A percentile compares a stretch with the other conserved stretches of the same genome.
These are phyloP conservation scores for Penicillium italicum DNA, from an alignment of 2,329 filamentous ascomycete genomes.

Conservation along the genomic window DNA sequence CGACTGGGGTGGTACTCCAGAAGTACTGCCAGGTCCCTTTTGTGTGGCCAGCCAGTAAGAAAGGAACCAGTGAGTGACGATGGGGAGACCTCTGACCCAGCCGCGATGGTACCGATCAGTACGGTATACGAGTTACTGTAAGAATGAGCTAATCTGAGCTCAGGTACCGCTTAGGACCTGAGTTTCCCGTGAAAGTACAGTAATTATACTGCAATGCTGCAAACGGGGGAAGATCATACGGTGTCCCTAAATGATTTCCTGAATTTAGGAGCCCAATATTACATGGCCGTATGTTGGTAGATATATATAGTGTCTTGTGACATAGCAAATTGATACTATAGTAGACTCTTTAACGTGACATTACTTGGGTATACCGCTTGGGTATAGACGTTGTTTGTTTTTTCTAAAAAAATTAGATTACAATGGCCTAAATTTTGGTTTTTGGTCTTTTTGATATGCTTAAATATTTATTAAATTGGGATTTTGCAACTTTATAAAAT, in stretches of 20 bases:
- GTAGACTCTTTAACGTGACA: not conserved
- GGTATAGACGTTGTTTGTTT: not conserved
- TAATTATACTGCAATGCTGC: constrained; percentile 13
- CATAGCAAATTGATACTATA: not conserved
- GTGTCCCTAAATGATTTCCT: not conserved
- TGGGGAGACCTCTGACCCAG: not conserved
- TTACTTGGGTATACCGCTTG: not conserved
- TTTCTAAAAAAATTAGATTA: no score
- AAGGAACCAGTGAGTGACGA: constrained; percentile 18
- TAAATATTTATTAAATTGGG: not conserved
- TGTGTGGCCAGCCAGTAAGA: constrained; percentile 1
- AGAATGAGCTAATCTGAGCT: constrained; percentile 9
- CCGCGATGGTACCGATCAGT: constrained; percentile 7
- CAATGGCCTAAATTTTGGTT: not conserved
- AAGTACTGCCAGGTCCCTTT: constrained; percentile 15
- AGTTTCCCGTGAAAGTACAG: constrained; percentile 1
- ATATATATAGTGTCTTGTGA: not conserved
- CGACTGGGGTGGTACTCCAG: constrained; percentile 15
- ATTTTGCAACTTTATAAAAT: not conserved
- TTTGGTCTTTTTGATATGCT: not conserved
- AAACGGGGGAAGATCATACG: constrained; percentile 6
- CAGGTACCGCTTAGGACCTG: constrained; percentile 5
- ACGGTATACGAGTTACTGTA: constrained; percentile 11
- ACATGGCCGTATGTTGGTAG: not conserved
- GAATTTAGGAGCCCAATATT: constrained; percentile 1